A percentile compares a stretch with the other conserved stretches of the same genome.
Evolutionary conservation across 169 alveolate species (phyloP).

Genomic region (Plasmodium gallinaceum): DNA sequence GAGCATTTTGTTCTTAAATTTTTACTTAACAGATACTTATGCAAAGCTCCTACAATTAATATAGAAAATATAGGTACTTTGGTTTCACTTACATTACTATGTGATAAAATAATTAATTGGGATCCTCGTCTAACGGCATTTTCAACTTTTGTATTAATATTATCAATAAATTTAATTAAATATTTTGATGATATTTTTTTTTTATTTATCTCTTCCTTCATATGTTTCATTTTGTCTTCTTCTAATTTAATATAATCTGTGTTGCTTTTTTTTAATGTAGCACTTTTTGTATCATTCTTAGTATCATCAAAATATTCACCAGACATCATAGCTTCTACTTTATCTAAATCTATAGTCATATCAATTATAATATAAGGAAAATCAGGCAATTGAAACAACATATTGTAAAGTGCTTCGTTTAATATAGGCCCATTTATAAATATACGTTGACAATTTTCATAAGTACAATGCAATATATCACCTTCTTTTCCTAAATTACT

Average conservation of each 20-base stretch:
- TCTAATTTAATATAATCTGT: slow-evolving; percentile 26
- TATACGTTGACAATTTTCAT: slow-evolving; percentile 64
- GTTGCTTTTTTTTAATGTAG: slow-evolving; percentile 1
- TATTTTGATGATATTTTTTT: slow-evolving; percentile 42
- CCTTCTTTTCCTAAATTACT: slow-evolving; percentile 85
- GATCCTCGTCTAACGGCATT: slow-evolving; percentile 48
- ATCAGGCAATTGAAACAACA: slow-evolving; percentile 62
- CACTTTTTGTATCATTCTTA: slow-evolving; percentile 26
- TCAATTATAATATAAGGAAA: slow-evolving; percentile 70
- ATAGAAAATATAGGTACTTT: slow-evolving; percentile 75
- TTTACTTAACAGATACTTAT: slow-evolving; percentile 69
- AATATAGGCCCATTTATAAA: slow-evolving; percentile 76
- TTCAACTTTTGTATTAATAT: slow-evolving; percentile 66
- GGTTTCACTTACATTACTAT: slow-evolving; percentile 36
- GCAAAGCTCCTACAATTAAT: slow-evolving; percentile 76
- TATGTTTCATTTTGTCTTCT: slow-evolving; percentile 7
- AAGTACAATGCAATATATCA: slow-evolving; percentile 54
- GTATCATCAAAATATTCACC: slow-evolving; percentile 2
- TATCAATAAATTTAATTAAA: slow-evolving; percentile 70
- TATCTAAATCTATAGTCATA: slow-evolving; percentile 53
- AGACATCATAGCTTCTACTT: slow-evolving; percentile 47
- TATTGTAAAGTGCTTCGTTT: slow-evolving; percentile 63
- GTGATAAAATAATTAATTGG: slow-evolving; percentile 65
- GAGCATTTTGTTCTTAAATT: slow-evolving; percentile 77
- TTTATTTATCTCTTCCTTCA: slow-evolving; percentile 23